A percentile compares a stretch with the other conserved stretches of the same genome.
phyloP scores from a whole-genome alignment of 164 flowering plant species.

The Stephania japonica region DNA sequence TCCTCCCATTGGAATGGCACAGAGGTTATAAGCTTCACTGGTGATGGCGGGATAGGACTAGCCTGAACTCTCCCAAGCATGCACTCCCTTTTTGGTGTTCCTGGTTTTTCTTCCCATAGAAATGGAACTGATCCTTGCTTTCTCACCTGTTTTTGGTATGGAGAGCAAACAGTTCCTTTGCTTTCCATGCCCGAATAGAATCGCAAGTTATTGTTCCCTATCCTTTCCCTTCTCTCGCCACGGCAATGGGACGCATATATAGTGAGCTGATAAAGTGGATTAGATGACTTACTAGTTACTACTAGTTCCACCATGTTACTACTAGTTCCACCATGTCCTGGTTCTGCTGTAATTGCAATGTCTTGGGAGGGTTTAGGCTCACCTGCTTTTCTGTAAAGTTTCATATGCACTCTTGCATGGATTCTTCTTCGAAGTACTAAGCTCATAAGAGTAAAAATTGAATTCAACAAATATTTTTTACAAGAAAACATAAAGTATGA shows the following conservation, averaged over 20 bases:
- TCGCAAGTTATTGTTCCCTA: not conserved
- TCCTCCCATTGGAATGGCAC: conserved; percentile 85
- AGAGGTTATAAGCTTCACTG: conserved; percentile 50
- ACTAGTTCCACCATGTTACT: conserved; percentile 10
- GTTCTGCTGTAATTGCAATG: conserved; percentile 18
- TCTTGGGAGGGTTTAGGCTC: conserved; percentile 21
- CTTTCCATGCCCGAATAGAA: conserved; percentile 27
- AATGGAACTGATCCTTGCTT: conserved; percentile 66
- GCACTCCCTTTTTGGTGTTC: conserved; percentile 68
- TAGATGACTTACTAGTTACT: conserved; percentile 19
- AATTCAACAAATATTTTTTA: not conserved
- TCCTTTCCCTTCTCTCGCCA: not conserved
- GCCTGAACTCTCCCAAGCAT: conserved; percentile 26
- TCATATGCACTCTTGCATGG: not conserved
- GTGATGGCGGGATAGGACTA: conserved; percentile 9
- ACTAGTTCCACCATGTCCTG: conserved; percentile 8
- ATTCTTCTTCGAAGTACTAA: not conserved
- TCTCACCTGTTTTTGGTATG: conserved; percentile 18
- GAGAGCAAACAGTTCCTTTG: conserved; percentile 6
- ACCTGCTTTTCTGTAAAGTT: conserved; percentile 21
- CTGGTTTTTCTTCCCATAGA: conserved; percentile 81
- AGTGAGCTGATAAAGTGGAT: conserved; percentile 17
- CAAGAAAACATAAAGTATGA: not conserved
- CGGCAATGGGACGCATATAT: conserved; percentile 8
- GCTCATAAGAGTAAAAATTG: not conserved